Conservation (phyloP, 2,329 filamentous ascomycete species). For the Penicillium italicum region DNA sequence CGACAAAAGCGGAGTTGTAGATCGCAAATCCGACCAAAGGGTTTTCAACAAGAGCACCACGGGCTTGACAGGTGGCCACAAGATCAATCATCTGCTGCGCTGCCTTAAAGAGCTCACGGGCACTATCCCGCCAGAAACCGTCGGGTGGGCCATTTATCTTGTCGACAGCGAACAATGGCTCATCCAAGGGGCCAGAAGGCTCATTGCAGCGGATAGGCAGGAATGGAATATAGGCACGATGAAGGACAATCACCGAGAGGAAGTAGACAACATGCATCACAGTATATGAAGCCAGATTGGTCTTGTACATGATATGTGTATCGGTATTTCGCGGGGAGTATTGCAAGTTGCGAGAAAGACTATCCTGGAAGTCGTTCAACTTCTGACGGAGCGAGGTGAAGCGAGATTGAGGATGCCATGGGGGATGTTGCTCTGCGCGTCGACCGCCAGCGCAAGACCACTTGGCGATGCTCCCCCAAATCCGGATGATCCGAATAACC, state of each 20-base stretch:
- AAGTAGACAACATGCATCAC: constrained; percentile 55
- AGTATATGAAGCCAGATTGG: constrained; percentile 52
- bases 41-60: constrained; percentile 52
- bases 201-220: constrained; percentile 49
- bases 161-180: constrained; percentile 45
- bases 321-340: constrained; percentile 52
- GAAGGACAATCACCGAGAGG: constrained; percentile 53
- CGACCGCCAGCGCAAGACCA: constrained; percentile 56
- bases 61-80: constrained; percentile 50
- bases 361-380: constrained; percentile 50
- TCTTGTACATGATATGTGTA: constrained; percentile 52
- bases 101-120: constrained; percentile 50
- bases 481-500: constrained; percentile 53
- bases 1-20: constrained; percentile 52
- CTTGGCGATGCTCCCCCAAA: constrained; percentile 54
- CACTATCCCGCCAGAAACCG: constrained; percentile 54
- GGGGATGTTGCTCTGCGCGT: constrained; percentile 49
- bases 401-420: constrained; percentile 52
- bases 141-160: constrained; percentile 41
- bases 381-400: constrained; percentile 47
- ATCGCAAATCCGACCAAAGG: constrained; percentile 55
- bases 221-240: constrained; percentile 56
- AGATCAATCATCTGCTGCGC: constrained; percentile 54
- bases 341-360: constrained; percentile 51
- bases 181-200: constrained; percentile 53